phyloP scores from a whole-genome alignment of 2,329 filamentous ascomycete genomes.

The Parastagonospora nodorum region DNA sequence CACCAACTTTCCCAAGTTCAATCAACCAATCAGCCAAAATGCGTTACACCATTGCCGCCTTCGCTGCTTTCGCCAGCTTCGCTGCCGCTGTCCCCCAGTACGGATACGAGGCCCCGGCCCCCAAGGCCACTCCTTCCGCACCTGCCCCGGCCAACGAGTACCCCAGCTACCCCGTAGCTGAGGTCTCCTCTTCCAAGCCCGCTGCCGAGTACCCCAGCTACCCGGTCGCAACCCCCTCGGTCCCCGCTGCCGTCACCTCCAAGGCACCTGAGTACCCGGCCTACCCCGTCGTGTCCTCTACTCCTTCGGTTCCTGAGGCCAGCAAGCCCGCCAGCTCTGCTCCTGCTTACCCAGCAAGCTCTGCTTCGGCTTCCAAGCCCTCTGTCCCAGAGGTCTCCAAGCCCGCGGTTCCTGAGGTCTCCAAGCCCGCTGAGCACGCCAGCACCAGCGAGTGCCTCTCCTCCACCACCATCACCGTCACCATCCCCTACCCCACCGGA shows the following conservation, averaged over 20 bases:
- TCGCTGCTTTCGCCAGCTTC: slow-evolving; percentile 39
- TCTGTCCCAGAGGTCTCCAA: slow-evolving; percentile 7
- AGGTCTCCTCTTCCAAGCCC: slow-evolving; percentile 3
- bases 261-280: slow-evolving; percentile 14
- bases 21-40: slow-evolving; percentile 46
- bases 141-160: slow-evolving; percentile 13
- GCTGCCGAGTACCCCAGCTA: slow-evolving; percentile 12
- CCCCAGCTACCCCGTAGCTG: slow-evolving; percentile 20
- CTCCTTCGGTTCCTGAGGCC: background rate
- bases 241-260: slow-evolving; percentile 1
- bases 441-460: slow-evolving; percentile 36
- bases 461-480: slow-evolving; percentile 51
- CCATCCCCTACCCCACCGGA: slow-evolving; percentile 47
- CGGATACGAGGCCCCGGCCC: slow-evolving; percentile 26
- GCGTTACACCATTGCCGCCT: slow-evolving; percentile 43
- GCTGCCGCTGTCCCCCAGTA: slow-evolving; percentile 39
- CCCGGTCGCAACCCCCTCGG: slow-evolving; percentile 3
- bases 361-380: slow-evolving; percentile 1
- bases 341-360: slow-evolving; percentile 13
- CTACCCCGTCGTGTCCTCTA: slow-evolving; percentile 4
- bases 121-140: slow-evolving; percentile 11
- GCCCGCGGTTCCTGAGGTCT: slow-evolving; percentile 4
- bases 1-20: slow-evolving; percentile 31
- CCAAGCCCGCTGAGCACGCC: slow-evolving; percentile 14
- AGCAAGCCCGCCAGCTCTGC: slow-evolving; percentile 15